A percentile compares a stretch with the other conserved stretches of the same genome.
These are phyloP conservation scores for Candida glucosophila DNA, from an alignment of 1,139 yeast species.

Conservation along the genomic window DNA sequence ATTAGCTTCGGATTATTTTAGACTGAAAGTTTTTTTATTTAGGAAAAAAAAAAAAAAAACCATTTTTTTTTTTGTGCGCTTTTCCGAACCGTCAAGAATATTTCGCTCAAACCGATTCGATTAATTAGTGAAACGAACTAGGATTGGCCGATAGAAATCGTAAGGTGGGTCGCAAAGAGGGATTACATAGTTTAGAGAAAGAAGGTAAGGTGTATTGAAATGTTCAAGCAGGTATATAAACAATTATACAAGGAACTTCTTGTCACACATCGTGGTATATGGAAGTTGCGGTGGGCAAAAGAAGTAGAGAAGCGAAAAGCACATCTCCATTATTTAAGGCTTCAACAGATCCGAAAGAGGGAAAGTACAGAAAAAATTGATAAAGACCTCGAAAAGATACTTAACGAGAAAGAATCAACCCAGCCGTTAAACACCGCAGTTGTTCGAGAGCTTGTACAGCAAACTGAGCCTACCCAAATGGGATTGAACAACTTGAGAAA, in stretches of 20 bases:
- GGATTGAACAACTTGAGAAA: conserved; percentile 34
- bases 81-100: too few species aligned
- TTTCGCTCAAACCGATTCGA: too few species aligned
- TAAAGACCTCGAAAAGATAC: conserved; percentile 11
- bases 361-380: conserved; percentile 24
- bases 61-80: too few species aligned
- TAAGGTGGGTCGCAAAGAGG: too few species aligned
- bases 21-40: too few species aligned
- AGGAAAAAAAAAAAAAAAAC: too few species aligned
- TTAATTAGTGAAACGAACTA: too few species aligned
- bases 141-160: too few species aligned
- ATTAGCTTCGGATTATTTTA: too few species aligned
- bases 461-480: conserved; percentile 7
- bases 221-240: conserved; percentile 9
- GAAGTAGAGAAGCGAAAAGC: conserved; percentile 44
- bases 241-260: conserved; percentile 36
- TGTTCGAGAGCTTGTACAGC: conserved; percentile 17
- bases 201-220: too few species aligned
- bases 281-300: conserved; percentile 34
- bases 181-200: too few species aligned
- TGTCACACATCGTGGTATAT: conserved; percentile 32
- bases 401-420: too few species aligned
- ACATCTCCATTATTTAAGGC: conserved; percentile 42
- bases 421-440: conserved; percentile 13
- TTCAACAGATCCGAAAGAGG: conserved; percentile 37